These are phyloP conservation scores for Dianthus caryophyllus DNA, from an alignment of 148 eudicot species.

Conservation along the genomic window DNA sequence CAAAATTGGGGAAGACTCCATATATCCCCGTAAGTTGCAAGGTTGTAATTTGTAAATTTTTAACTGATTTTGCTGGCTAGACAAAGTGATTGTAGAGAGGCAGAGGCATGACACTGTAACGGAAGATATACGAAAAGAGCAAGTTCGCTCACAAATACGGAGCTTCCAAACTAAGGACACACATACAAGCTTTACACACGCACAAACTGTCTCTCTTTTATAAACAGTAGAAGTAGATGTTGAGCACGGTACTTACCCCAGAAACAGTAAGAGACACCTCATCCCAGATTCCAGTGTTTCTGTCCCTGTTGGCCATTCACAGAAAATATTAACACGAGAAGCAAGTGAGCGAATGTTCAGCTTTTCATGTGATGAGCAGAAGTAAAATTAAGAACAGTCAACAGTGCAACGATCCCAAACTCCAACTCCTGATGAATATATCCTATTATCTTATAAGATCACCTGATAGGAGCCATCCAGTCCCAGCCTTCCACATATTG, in stretches of 20 bases:
- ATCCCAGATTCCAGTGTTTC: slow-evolving; percentile 99
- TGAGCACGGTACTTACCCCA: slow-evolving; percentile 61
- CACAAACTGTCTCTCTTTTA: background rate
- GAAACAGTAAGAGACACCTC: slow-evolving; percentile 80
- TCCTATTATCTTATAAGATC: slow-evolving; percentile 16
- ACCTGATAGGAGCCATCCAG: slow-evolving; percentile 98
- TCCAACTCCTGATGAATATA: background rate
- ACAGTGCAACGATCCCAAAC: background rate
- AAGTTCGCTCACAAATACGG: background rate
- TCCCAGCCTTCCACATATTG: slow-evolving; percentile 99
- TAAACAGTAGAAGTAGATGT: background rate
- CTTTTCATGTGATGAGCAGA: background rate
- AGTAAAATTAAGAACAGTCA: background rate
- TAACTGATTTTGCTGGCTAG: background rate
- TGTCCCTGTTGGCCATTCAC: slow-evolving; percentile 57
- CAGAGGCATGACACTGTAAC: background rate
- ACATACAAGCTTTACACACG: no score
- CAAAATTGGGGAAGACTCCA: no score
- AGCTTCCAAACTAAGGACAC: slow-evolving; percentile 9
- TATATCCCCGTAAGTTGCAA: no score
- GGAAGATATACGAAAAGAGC: background rate
- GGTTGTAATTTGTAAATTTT: no score
- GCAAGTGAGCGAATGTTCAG: background rate
- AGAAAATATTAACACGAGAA: background rate
- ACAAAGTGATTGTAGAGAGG: background rate